Percentiles rank a stretch among this genome's conserved stretches.
These are phyloP conservation scores for Penicillium sp. DNA, from an alignment of 2,329 filamentous ascomycete genomes.

Conservation along the genomic window DNA sequence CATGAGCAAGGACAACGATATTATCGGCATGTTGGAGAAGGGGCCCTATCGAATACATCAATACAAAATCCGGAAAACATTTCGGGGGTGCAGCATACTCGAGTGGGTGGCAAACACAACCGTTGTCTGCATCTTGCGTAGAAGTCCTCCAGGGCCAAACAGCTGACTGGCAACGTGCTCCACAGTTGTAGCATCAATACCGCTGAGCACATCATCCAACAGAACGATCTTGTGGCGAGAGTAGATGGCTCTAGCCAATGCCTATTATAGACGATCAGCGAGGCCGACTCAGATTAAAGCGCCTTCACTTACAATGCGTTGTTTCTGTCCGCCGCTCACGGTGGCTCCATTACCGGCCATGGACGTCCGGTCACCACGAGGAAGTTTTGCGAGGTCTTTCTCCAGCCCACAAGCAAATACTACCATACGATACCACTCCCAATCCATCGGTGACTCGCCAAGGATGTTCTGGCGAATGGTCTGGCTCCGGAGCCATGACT, in stretches of 20 bases:
- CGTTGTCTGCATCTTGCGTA: slow-evolving; percentile 21
- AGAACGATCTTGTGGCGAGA: slow-evolving; percentile 42
- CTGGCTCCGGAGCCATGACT: not conserved
- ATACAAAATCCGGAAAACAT: not conserved
- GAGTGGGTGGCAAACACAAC: slow-evolving; percentile 34
- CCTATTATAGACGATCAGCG: slow-evolving; percentile 9
- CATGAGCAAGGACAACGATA: not conserved
- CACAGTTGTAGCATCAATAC: slow-evolving; percentile 41
- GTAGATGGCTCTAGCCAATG: slow-evolving; percentile 47
- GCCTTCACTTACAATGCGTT: not conserved
- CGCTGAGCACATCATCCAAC: slow-evolving; percentile 46
- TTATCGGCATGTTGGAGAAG: slow-evolving; percentile 31
- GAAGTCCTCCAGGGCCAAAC: slow-evolving; percentile 9
- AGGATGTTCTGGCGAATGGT: not conserved
- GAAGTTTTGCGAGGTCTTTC: not conserved
- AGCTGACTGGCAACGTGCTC: slow-evolving; percentile 37
- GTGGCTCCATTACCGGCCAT: not conserved
- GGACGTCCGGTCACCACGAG: not conserved
- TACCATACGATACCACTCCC: not conserved
- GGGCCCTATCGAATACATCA: slow-evolving; percentile 13
- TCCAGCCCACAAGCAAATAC: not conserved
- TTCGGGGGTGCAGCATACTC: slow-evolving; percentile 10
- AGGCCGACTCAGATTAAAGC: not conserved
- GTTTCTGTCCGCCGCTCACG: not conserved
- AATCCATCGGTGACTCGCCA: not conserved